A percentile compares a stretch with the other conserved stretches of the same genome.
Conservation (phyloP, 768 basidiomycete species). For the Leucocoprinus sp. region DNA sequence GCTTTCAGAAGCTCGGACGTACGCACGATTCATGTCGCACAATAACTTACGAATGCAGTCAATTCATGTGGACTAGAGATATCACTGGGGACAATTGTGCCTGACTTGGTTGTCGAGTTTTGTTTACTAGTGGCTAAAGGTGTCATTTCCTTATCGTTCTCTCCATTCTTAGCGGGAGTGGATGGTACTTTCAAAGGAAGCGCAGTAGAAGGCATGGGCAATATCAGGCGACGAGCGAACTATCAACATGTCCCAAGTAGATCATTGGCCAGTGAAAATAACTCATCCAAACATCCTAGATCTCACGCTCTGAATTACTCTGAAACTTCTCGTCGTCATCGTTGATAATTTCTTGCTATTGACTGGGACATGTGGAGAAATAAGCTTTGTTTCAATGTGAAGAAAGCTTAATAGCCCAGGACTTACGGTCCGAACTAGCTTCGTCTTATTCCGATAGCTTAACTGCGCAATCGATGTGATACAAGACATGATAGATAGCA, state of each 20-base stretch:
- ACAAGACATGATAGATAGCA: not conserved
- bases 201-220: conserved; percentile 40
- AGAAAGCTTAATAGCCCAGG: not conserved
- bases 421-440: not conserved
- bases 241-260: too few relatives aligned
- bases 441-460: too few relatives aligned
- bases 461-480: not conserved
- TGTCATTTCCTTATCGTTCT: conserved; percentile 43
- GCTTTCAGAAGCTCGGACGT: not conserved
- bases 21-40: not conserved
- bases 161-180: conserved; percentile 40
- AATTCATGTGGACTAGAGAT: conserved; percentile 92
- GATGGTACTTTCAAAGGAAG: conserved; percentile 61
- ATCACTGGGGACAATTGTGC: conserved; percentile 42
- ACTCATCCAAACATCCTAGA: conserved; percentile 15
- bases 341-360: not conserved
- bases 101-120: conserved; percentile 28
- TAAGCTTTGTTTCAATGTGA: not conserved
- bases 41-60: conserved; percentile 76
- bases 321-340: too few relatives aligned
- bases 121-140: conserved; percentile 39
- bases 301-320: too few relatives aligned
- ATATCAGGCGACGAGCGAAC: conserved; percentile 14
- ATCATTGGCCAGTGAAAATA: conserved; percentile 11
- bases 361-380: not conserved